Evolutionary conservation across 106 monocot species (phyloP).

Genomic region (Amphibolis antarctica): DNA sequence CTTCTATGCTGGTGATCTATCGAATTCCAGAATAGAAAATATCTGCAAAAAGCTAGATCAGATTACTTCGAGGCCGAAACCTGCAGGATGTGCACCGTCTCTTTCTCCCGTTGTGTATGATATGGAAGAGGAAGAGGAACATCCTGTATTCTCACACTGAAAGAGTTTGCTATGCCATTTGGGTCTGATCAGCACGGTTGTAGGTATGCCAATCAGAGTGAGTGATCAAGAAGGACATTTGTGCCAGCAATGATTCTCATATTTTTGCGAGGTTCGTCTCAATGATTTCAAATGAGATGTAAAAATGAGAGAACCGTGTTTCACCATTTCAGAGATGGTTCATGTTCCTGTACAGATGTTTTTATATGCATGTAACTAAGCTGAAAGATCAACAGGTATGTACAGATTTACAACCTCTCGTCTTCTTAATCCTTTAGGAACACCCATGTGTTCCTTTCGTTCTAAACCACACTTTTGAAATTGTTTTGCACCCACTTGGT

Average conservation of each 20-base stretch:
- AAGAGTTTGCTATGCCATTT: slow-evolving; percentile 15
- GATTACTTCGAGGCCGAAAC: slow-evolving; percentile 11
- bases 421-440: too few species aligned
- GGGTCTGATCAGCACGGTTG: slow-evolving; percentile 11
- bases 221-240: slow-evolving; percentile 23
- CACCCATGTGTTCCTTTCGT: too few species aligned
- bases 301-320: slow-evolving; percentile 21
- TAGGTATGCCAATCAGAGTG: slow-evolving; percentile 11
- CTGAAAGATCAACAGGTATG: too few species aligned
- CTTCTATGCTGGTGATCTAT: slow-evolving; percentile 22
- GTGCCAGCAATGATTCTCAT: slow-evolving; percentile 21
- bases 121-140: slow-evolving; percentile 25
- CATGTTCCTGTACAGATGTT: slow-evolving; percentile 27
- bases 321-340: slow-evolving; percentile 22
- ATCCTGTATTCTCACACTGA: slow-evolving; percentile 22
- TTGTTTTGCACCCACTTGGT: too few species aligned
- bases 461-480: too few species aligned
- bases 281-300: slow-evolving; percentile 11
- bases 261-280: slow-evolving; percentile 17
- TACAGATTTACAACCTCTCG: too few species aligned
- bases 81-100: slow-evolving; percentile 11
- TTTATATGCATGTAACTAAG: too few species aligned
- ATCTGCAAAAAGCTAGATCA: slow-evolving; percentile 22
- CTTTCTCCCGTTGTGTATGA: slow-evolving; percentile 19
- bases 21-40: slow-evolving; percentile 12